A percentile compares a stretch with the other conserved stretches of the same genome.
These are phyloP conservation scores for Selaginella moellendorffii DNA, from an alignment of 75 land plant species.

Conservation along the genomic window DNA sequence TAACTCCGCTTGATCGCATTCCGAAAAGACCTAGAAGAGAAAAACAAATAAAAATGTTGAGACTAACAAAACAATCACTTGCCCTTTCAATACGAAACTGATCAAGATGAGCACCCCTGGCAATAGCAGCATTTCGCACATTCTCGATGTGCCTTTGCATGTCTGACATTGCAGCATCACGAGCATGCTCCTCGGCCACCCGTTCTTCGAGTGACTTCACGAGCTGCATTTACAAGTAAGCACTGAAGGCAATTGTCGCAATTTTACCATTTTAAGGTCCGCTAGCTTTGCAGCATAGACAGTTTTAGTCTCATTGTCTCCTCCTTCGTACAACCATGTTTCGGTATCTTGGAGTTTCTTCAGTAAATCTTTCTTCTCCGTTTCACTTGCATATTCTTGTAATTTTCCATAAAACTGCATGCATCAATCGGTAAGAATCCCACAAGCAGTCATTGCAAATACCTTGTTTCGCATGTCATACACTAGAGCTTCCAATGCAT, in stretches of 20 bases:
- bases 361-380: neutral
- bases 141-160: neutral
- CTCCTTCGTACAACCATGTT: constrained; percentile 2
- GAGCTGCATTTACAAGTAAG: neutral
- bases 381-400: constrained; percentile 1
- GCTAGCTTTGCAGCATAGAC: constrained; percentile 1
- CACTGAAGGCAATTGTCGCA: neutral
- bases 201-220: neutral
- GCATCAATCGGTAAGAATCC: neutral
- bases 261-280: neutral
- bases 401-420: constrained; percentile 3
- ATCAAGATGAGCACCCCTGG: neutral
- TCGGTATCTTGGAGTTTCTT: neutral
- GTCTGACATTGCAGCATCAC: neutral
- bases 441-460: neutral
- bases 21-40: neutral
- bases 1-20: neutral
- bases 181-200: neutral
- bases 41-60: too few relatives aligned
- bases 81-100: neutral
- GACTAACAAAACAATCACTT: neutral
- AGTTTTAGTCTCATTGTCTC: constrained; percentile 2
- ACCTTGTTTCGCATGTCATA: constrained; percentile 10
- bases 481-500: constrained; percentile 3
- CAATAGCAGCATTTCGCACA: neutral